Percentiles rank a stretch among this genome's conserved stretches.
Conservation (phyloP, 1,284 basidiomycete species). For the Apiotrichum brassicae region DNA sequence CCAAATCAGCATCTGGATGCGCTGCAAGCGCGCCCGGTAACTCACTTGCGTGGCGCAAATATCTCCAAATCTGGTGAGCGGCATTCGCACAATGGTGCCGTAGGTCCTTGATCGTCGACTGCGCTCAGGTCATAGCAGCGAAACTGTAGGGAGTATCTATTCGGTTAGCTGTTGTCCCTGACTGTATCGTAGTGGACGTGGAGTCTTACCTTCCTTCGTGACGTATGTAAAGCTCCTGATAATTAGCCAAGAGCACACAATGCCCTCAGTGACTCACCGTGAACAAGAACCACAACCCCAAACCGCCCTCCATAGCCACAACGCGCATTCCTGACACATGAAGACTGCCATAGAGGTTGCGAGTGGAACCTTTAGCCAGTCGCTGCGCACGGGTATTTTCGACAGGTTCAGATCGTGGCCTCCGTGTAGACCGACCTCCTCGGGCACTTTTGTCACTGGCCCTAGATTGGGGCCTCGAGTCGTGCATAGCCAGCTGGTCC, state of each 20-base stretch:
- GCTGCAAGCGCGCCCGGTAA: background rate
- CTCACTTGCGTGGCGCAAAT: constrained; percentile 40
- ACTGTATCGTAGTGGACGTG: no score
- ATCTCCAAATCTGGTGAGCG: constrained; percentile 32
- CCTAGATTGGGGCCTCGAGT: background rate
- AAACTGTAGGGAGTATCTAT: constrained; percentile 34
- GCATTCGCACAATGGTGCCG: constrained; percentile 24
- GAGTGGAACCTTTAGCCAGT: background rate
- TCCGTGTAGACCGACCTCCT: background rate
- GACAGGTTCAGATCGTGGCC: background rate
- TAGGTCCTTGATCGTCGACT: constrained; percentile 8
- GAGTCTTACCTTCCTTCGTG: constrained; percentile 34
- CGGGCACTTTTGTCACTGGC: constrained; percentile 1
- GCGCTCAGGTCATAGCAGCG: constrained; percentile 35
- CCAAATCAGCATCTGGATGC: background rate
- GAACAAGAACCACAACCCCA: constrained; percentile 43
- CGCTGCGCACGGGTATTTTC: background rate
- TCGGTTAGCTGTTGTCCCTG: no score
- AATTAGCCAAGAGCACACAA: no score
- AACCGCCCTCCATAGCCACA: constrained; percentile 26
- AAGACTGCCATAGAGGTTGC: constrained; percentile 36
- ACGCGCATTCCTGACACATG: constrained; percentile 36
- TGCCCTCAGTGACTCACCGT: constrained; percentile 24
- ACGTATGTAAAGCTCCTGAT: constrained; percentile 38
- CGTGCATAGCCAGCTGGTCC: background rate